Evolutionary conservation across 108 stramenopile genomes (phyloP), one percentile per base, ranked within the genome.

Genomic region (Nitzschia putrida): DNA sequence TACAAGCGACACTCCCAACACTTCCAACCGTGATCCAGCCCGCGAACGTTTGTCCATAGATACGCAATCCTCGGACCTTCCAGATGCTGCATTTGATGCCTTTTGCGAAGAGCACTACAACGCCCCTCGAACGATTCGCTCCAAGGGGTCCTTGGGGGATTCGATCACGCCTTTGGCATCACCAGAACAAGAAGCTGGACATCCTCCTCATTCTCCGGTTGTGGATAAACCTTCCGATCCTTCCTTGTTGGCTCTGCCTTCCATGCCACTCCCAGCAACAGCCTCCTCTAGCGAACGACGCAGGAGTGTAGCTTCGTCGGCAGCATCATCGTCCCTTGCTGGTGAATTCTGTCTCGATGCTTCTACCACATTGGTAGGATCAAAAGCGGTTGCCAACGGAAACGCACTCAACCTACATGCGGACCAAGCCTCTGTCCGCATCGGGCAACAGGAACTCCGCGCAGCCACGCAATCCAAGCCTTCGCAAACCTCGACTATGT

Each of bases 101-200:
- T 57, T 68, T 56, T 68, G 67, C 14, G 34, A 51, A 41, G 29
- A 26, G 37, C 5, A 68, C 34, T 68, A 41, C 40, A 68, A 68
- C 41, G 56, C 67, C 22, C 67, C 67, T 7, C 12, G 21, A 3
- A 40, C 18, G 42, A 29, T 68, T 3, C 67, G 49, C 14, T 43
- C 55, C 8, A 20, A 29, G 16, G 67, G 55, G 8, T 56, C 67
- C 0, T 23, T 68, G 23, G 67, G 67, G 3, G 67, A 68, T 25
- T 39, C 39, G 14, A 55, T 68, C 23, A 53, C 55, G 13, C 67
- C 67, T 13, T 24, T 68, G 8, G 65, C 10, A 16, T 66, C 65
- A 0, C 55, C 53, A 29, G 51, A 53, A 3, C 18, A 41, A 7
- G 54, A 66, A 24, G 45, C 22, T 39, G 65, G 53, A 7, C 54